Percentiles rank a stretch among this genome's conserved stretches.
Conservation (phyloP, 331 rosid species). For the Quercus tomentella region DNA sequence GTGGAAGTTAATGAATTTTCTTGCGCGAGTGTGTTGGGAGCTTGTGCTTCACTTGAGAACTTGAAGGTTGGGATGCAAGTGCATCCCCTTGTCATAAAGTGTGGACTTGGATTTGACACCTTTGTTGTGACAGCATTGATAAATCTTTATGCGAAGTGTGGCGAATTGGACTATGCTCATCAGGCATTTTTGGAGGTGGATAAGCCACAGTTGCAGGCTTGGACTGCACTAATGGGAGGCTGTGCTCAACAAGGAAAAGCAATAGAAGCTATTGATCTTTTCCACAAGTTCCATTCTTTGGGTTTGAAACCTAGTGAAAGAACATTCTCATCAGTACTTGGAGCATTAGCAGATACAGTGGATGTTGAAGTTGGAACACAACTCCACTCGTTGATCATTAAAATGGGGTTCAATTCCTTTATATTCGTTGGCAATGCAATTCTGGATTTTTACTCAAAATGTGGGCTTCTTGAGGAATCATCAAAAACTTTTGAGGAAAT, state of each 20-base stretch:
- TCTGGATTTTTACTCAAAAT: slow-evolving; percentile 2
- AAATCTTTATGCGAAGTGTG: slow-evolving; percentile 1
- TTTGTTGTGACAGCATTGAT: slow-evolving; percentile 6
- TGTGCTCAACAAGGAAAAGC: background rate
- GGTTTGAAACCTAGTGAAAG: background rate
- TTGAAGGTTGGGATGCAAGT: background rate
- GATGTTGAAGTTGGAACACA: slow-evolving; percentile 4
- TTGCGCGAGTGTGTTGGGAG: background rate
- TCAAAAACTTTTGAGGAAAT: slow-evolving; percentile 8
- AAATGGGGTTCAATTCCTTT: background rate
- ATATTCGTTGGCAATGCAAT: background rate
- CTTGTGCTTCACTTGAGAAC: background rate
- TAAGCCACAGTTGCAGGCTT: slow-evolving; percentile 1
- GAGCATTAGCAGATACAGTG: background rate
- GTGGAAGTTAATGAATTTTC: background rate
- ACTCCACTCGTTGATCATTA: background rate
- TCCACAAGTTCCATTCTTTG: slow-evolving; percentile 1
- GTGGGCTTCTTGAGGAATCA: background rate
- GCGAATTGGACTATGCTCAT: background rate
- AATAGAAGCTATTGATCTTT: slow-evolving; percentile 1
- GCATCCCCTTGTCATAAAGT: background rate
- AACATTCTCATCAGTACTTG: slow-evolving; percentile 1
- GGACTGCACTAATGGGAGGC: slow-evolving; percentile 7
- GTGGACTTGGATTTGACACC: background rate
- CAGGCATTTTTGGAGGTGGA: slow-evolving; percentile 3